phyloP scores from a whole-genome alignment of 108 stramenopile genomes.

The Aureococcus anophagefferens region DNA sequence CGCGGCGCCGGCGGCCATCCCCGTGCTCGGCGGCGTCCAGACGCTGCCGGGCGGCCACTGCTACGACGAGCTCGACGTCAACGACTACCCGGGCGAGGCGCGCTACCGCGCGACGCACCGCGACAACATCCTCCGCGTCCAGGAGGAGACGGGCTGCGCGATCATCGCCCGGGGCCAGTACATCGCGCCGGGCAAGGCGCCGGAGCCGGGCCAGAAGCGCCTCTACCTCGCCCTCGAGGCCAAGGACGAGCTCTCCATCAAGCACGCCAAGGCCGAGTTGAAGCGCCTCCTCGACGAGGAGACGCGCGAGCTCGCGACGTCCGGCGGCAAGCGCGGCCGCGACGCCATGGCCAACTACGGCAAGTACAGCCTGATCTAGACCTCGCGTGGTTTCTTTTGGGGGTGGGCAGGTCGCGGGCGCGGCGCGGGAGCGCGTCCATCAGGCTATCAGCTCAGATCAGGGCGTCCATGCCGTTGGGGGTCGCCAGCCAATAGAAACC shows the following conservation, averaged over 20 bases:
- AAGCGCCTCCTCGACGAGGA: constrained; percentile 81
- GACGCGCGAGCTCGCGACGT: constrained; percentile 29
- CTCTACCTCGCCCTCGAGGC: constrained; percentile 78
- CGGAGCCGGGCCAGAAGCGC: constrained; percentile 52
- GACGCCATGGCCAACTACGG: no score
- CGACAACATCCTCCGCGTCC: constrained; percentile 69
- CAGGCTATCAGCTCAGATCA: no score
- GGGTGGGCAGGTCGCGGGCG: no score
- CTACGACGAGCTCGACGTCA: constrained; percentile 77
- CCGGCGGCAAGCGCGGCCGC: no score
- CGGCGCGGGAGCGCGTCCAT: no score
- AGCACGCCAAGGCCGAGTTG: constrained; percentile 68
- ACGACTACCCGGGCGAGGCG: constrained; percentile 80
- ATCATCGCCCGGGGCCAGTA: constrained; percentile 77
- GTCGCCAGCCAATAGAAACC: no score
- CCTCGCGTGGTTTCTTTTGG: no score
- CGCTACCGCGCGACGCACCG: constrained; percentile 77
- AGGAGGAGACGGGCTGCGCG: constrained; percentile 79
- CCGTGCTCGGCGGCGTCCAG: constrained; percentile 39
- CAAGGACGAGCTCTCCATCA: constrained; percentile 55
- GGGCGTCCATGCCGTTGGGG: no score
- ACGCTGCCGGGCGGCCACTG: constrained; percentile 56
- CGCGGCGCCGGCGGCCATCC: constrained; percentile 62
- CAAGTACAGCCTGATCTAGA: no score
- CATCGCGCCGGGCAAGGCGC: constrained; percentile 48